Base-by-base conservation (phyloP, 768 basidiomycete species). In the Coprinopsis sp. region DNA sequence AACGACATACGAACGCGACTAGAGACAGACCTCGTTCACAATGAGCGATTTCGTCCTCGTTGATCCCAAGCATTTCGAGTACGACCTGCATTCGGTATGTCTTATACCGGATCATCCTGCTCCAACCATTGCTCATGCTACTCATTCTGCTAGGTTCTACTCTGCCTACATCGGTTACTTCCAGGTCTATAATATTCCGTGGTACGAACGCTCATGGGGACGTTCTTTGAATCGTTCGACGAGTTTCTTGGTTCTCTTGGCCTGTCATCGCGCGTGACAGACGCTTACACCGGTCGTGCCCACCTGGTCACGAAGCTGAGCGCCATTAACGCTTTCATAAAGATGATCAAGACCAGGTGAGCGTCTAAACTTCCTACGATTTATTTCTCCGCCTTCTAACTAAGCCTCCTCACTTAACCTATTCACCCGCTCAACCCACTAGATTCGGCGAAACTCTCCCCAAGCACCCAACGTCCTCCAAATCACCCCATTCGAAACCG, bases 191-290 rank as follows among this genome's bases (percentile, higher is more conserved):
- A 74, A 72, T 51, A 63, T 90, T 37, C 72, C 80, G 28, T 90
- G 88, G 88, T 85, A 84, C 52, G 87, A 91, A 45, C 76, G 81
- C 45, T 76, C 84, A 22, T 91, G 88, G 89, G 84, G 85, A 3
- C 78, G 81, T 39, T 84, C 28, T 91, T 91, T 65, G 77, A 81
- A 38, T 77, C 84, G 0, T 91, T 91, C 58, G 84, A 87, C 38
- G 79, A 78, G 23, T 91, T 91, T 62, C 71, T 91, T 28, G 71
- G 11, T 91, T 90, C 61, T 86, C 84, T 31, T 91, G 88, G 89
- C 89, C 89, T 4, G 80, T 78, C 14, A 83, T 91, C 51, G 81
- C 81, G n/a, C 1, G 77, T 87, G 34, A 90, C 89, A 28, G 86
- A 90, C 59, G 59, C 71, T 33, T 74, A 72, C 60, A 87, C 89